Percentiles rank a stretch among this genome's conserved stretches.
phyloP scores from a whole-genome alignment of 2,329 filamentous ascomycete species.

The Paecilomyces fulvus region DNA sequence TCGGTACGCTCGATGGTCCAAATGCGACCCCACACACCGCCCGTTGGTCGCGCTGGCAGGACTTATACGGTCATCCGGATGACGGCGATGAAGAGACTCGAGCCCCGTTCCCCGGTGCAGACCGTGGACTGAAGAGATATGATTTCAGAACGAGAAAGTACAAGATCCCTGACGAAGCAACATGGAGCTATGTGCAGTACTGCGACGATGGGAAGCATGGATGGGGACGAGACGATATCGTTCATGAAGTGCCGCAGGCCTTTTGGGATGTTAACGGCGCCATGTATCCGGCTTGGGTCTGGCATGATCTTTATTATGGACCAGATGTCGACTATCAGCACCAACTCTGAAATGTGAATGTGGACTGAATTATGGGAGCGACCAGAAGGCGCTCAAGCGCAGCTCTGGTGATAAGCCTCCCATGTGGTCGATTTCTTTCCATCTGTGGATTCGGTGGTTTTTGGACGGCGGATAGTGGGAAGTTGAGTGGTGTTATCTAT shows the following conservation, averaged over 20 bases:
- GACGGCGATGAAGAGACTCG: slow-evolving; percentile 3
- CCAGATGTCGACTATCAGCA: slow-evolving; percentile 8
- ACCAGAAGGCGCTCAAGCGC: slow-evolving; percentile 11
- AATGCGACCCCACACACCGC: slow-evolving; percentile 4
- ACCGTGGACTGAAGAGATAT: slow-evolving; percentile 17
- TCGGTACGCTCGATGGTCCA: slow-evolving; percentile 17
- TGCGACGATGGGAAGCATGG: slow-evolving; percentile 10
- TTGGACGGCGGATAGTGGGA: slow-evolving; percentile 27
- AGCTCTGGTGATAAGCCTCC: slow-evolving; percentile 27
- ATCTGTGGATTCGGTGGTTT: slow-evolving; percentile 10
- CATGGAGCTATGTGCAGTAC: slow-evolving; percentile 24
- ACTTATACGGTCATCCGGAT: slow-evolving; percentile 5
- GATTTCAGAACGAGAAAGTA: slow-evolving; percentile 26
- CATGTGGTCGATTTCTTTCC: slow-evolving; percentile 16
- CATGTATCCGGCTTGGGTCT: neutral
- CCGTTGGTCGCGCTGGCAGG: slow-evolving; percentile 10
- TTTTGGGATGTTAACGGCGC: slow-evolving; percentile 7
- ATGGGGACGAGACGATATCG: neutral
- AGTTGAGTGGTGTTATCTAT: slow-evolving; percentile 31
- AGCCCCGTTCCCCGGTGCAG: slow-evolving; percentile 12
- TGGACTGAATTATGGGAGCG: neutral
- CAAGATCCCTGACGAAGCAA: slow-evolving; percentile 15
- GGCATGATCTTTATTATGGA: slow-evolving; percentile 5
- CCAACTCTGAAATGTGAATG: neutral
- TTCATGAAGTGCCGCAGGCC: slow-evolving; percentile 15